Percentiles rank a stretch among this genome's conserved stretches.
Conservation (phyloP, 441 rosid genomes). For the Populus hybrid region DNA sequence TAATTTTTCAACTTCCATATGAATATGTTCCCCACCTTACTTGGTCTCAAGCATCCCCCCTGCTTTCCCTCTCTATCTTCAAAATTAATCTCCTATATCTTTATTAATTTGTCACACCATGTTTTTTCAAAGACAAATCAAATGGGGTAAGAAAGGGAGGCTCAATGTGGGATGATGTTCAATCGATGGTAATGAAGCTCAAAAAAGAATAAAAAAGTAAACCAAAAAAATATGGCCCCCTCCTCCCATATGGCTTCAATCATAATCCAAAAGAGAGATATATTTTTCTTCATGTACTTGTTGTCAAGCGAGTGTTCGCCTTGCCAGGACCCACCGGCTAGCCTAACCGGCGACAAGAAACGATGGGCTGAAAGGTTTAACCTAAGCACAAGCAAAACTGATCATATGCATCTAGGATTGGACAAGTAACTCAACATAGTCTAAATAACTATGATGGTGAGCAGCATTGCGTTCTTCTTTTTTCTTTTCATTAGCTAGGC, state of each 20-base stretch:
- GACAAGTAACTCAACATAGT: conserved; percentile 41
- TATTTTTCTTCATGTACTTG: conserved; percentile 31
- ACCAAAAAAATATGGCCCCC: no score
- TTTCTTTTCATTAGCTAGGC: conserved; percentile 1
- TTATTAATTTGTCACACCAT: conserved; percentile 6
- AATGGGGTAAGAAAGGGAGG: neutral
- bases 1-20: conserved; percentile 60
- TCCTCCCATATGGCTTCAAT: conserved; percentile 34
- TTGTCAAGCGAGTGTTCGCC: conserved; percentile 53
- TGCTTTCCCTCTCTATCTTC: conserved; percentile 18
- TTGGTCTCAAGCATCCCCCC: conserved; percentile 43
- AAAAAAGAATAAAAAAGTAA: neutral
- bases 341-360: conserved; percentile 53
- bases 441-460: conserved; percentile 24
- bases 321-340: conserved; percentile 45
- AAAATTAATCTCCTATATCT: conserved; percentile 21
- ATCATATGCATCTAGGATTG: conserved; percentile 30
- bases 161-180: neutral
- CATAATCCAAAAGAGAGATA: conserved; percentile 39
- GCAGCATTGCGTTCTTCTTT: conserved; percentile 6
- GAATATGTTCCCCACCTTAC: conserved; percentile 93
- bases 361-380: conserved; percentile 77
- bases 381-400: conserved; percentile 18
- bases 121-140: conserved; percentile 19
- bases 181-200: neutral